Percentiles rank a stretch among this genome's conserved stretches.
Evolutionary conservation across 495 filamentous ascomycete species (phyloP).

Genomic region (Massariosphaeria phaeospora): DNA sequence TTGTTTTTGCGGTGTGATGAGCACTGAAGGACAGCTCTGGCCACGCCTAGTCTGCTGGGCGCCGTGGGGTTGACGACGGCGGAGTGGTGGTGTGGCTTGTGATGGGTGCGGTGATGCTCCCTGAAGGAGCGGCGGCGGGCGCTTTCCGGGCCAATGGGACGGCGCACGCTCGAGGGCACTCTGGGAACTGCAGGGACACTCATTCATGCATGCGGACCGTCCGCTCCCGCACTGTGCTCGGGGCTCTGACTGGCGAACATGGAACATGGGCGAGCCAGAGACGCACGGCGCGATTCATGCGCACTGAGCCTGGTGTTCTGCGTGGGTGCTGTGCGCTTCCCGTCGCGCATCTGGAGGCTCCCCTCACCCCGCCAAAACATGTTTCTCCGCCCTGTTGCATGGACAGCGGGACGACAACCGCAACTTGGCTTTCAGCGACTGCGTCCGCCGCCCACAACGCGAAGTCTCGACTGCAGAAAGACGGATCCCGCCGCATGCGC

Average conservation of each 20-base stretch:
- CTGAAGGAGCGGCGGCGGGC: too few species aligned
- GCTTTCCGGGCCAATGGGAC: background rate
- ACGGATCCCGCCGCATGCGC: background rate
- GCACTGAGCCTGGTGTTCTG: background rate
- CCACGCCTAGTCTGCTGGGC: background rate
- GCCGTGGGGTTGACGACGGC: background rate
- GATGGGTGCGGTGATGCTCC: too few species aligned
- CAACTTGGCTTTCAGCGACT: background rate
- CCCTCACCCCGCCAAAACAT: slow-evolving; percentile 6
- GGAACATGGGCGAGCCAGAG: background rate
- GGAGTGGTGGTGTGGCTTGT: slow-evolving; percentile 15
- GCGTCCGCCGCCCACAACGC: background rate
- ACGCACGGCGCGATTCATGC: slow-evolving; percentile 12
- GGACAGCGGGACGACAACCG: background rate
- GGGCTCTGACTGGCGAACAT: slow-evolving; percentile 1
- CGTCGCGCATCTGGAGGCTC: too few species aligned
- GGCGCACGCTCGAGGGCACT: background rate
- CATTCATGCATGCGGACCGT: slow-evolving; percentile 21
- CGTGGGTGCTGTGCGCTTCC: background rate
- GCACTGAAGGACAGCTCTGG: background rate
- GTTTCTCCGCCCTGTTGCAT: background rate
- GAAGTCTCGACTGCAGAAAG: background rate
- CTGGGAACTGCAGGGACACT: slow-evolving; percentile 5
- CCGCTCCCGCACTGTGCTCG: slow-evolving; percentile 19
- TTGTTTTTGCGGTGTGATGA: slow-evolving; percentile 6